Evolutionary conservation across 805 yeast genomes (phyloP).

Genomic region (Cyberlindnera suaveolens): DNA sequence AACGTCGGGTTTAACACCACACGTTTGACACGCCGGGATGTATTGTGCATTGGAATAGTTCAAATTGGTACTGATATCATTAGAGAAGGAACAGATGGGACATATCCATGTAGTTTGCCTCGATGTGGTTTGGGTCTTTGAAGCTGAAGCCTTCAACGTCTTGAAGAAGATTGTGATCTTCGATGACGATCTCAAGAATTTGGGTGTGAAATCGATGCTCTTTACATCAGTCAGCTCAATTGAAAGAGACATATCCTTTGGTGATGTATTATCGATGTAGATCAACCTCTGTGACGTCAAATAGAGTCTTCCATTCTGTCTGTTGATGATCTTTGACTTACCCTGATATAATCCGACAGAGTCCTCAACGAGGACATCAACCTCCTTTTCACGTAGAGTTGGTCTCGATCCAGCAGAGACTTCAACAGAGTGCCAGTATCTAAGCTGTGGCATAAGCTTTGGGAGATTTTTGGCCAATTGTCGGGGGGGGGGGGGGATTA

Average conservation of each 20-base stretch:
- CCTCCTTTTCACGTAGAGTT: constrained; percentile 37
- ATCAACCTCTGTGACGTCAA: constrained; percentile 69
- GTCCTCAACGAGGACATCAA: constrained; percentile 45
- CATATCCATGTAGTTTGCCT: constrained; percentile 60
- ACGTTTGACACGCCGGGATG: constrained; percentile 47
- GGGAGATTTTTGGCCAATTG: not conserved
- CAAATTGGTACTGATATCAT: constrained; percentile 32
- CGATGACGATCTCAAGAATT: constrained; percentile 74
- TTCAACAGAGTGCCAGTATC: constrained; percentile 31
- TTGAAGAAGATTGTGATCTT: constrained; percentile 49
- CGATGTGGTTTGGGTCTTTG: constrained; percentile 1
- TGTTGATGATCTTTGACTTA: constrained; percentile 49
- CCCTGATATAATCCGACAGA: constrained; percentile 78
- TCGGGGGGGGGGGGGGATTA: not conserved
- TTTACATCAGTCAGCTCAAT: constrained; percentile 39
- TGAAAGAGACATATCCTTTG: constrained; percentile 38
- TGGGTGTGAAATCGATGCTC: constrained; percentile 34
- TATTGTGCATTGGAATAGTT: constrained; percentile 21
- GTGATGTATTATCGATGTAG: constrained; percentile 52
- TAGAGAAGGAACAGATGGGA: constrained; percentile 78
- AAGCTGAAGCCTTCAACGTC: constrained; percentile 2
- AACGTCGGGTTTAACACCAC: constrained; percentile 50
- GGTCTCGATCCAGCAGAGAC: constrained; percentile 34
- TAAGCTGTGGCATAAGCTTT: constrained; percentile 13
- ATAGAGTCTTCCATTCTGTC: constrained; percentile 74